Evolutionary conservation across 2,329 filamentous ascomycete species (phyloP).

Genomic region (Nothopassalora personata): DNA sequence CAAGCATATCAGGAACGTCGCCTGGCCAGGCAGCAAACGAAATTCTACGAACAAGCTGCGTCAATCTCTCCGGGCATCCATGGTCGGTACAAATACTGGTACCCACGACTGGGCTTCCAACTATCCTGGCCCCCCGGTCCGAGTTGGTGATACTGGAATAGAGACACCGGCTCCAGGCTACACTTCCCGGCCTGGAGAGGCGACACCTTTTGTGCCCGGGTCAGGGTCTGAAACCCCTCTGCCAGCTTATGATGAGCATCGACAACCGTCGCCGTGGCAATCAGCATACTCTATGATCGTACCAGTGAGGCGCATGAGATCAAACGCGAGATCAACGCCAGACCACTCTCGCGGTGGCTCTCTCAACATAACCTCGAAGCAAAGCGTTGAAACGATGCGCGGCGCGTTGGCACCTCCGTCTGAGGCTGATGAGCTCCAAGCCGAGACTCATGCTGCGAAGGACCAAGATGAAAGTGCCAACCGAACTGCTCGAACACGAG

Average conservation of each 20-base stretch:
- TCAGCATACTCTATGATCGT: conserved; percentile 5
- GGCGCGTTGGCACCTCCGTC: neutral
- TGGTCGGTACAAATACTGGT: conserved; percentile 3
- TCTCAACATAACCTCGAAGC: neutral
- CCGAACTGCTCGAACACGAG: conserved; percentile 6
- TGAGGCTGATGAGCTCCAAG: neutral
- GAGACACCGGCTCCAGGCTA: conserved; percentile 20
- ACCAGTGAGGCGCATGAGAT: neutral
- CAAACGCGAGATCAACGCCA: neutral
- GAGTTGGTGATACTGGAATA: neutral
- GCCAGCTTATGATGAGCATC: conserved; percentile 12
- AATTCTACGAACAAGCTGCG: conserved; percentile 13
- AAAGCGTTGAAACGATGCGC: neutral
- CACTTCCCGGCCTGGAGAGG: conserved; percentile 8
- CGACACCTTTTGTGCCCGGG: no score
- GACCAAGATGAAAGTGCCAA: neutral
- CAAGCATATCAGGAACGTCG: conserved; percentile 16
- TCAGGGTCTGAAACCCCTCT: conserved; percentile 14
- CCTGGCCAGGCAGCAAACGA: conserved; percentile 13
- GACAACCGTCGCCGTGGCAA: conserved; percentile 11
- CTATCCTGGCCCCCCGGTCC: conserved; percentile 7
- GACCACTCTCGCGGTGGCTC: conserved; percentile 7
- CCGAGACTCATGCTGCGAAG: neutral
- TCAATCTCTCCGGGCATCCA: conserved; percentile 17
- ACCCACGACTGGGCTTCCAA: neutral